Evolutionary conservation across 768 basidiomycete species (phyloP), one percentile per base, ranked within the genome.

Genomic region (Leccinum uliginosum): DNA sequence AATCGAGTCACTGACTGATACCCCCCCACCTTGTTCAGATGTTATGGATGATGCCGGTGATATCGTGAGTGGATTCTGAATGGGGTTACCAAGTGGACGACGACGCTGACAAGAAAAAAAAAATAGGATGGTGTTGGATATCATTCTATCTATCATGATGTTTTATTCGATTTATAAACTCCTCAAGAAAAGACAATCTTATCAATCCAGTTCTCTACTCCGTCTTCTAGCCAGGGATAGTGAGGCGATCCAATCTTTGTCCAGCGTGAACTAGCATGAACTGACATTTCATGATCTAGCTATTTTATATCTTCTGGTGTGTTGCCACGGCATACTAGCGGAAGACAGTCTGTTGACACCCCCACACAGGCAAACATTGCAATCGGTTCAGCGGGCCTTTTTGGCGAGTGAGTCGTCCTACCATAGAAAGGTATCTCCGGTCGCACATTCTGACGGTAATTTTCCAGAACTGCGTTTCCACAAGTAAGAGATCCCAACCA

Each of bases 161-260:
- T 23, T 29, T 3, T 59, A 54, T 23, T 60, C 50, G 27, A 38
- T 60, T 15, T 32, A 32, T 52, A 34, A 43, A 49, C 45, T 59
- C 34, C 53, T 45, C 19, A 40, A 14, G 27, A 44, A 44, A 15
- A 51, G 24, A 14, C 49, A 11, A 4, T 0, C 2, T 34, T 48
- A 54, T 4, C 50, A 26, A 1, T 38, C 40, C 12, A 48, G 50
- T n/a, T 6, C 29, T 2, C 29, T 63, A 3, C n/a, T 59, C 9
- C 23, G 5, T n/a, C 1, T 45, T 17, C 60, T 62, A 8, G 12
- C 45, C 9, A 27, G 34, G 47, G 61, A 62, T 17, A 61, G 61
- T 62, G 45, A 62, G 61, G 7, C n/a, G 8, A 23, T 29, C 10
- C 24, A 57, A 57, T 43, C 4, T 45, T 27, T 40, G n/a, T 11